These are phyloP conservation scores for Sporopachydermia lactativora DNA, from an alignment of 805 yeast species.

Conservation along the genomic window DNA sequence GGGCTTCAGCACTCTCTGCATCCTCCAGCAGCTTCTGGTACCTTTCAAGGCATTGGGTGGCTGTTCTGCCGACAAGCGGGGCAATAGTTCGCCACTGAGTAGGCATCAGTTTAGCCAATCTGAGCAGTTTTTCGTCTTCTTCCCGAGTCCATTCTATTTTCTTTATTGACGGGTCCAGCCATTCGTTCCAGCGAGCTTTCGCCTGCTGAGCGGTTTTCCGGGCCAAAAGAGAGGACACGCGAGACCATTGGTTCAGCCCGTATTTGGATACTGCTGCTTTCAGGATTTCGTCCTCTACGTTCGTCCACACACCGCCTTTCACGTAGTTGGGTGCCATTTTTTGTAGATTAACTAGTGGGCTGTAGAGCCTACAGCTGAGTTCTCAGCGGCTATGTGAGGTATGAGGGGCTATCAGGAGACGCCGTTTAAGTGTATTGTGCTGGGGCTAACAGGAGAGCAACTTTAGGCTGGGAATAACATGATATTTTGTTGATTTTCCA, in stretches of 20 bases:
- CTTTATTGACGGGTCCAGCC: conserved; percentile 60
- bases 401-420: too few species aligned
- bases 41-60: conserved; percentile 74
- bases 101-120: conserved; percentile 58
- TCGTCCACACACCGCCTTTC: conserved; percentile 87
- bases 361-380: too few species aligned
- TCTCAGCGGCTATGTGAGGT: too few species aligned
- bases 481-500: too few species aligned
- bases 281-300: conserved; percentile 69
- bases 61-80: conserved; percentile 66
- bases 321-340: conserved; percentile 52
- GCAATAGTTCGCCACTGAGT: conserved; percentile 95
- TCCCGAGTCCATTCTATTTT: conserved; percentile 54
- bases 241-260: conserved; percentile 89
- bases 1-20: conserved; percentile 21
- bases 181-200: conserved; percentile 85
- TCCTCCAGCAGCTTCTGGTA: conserved; percentile 60
- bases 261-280: conserved; percentile 87
- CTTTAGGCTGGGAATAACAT: too few species aligned
- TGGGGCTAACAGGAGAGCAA: too few species aligned
- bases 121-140: conserved; percentile 62
- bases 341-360: too few species aligned
- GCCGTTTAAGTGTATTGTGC: too few species aligned
- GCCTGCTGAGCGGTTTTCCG: conserved; percentile 86
- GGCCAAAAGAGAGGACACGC: conserved; percentile 75